Evolutionary conservation across 208 protist species (phyloP).

Genomic region (Trypanosoma cruzi): DNA sequence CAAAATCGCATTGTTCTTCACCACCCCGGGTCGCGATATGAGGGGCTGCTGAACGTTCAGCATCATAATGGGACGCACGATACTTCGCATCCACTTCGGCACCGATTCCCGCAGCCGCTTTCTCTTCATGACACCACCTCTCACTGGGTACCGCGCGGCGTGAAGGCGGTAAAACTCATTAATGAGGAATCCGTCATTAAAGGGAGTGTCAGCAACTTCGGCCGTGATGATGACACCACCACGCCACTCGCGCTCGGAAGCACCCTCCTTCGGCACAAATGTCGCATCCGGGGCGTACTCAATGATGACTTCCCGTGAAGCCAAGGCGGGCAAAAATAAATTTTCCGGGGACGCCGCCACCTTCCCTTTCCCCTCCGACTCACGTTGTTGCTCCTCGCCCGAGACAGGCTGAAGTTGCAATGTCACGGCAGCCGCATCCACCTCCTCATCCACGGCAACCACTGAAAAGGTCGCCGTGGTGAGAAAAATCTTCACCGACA

Average conservation of each 20-base stretch:
- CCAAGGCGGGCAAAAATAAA: slow-evolving; percentile 73
- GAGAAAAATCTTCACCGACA: slow-evolving; percentile 67
- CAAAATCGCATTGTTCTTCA: slow-evolving; percentile 56
- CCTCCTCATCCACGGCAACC: slow-evolving; percentile 68
- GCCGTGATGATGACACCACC: slow-evolving; percentile 82
- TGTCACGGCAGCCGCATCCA: slow-evolving; percentile 54
- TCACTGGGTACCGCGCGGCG: slow-evolving; percentile 59
- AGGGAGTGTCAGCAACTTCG: slow-evolving; percentile 61
- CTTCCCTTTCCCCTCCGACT: slow-evolving; percentile 42
- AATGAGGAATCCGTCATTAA: slow-evolving; percentile 90
- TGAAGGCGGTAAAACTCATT: slow-evolving; percentile 90
- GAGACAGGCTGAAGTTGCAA: slow-evolving; percentile 59
- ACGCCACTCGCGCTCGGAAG: slow-evolving; percentile 69
- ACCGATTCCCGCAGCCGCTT: slow-evolving; percentile 3
- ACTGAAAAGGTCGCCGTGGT: slow-evolving; percentile 69
- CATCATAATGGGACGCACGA: slow-evolving; percentile 50
- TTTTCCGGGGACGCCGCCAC: slow-evolving; percentile 49
- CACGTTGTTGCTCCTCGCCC: slow-evolving; percentile 32
- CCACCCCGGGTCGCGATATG: slow-evolving; percentile 55
- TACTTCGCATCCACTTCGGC: slow-evolving; percentile 35
- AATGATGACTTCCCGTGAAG: slow-evolving; percentile 63
- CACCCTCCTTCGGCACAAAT: slow-evolving; percentile 31
- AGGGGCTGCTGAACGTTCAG: slow-evolving; percentile 60
- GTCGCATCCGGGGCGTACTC: slow-evolving; percentile 70
- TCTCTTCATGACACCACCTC: slow-evolving; percentile 37